Evolutionary conservation across 208 protist species (phyloP).

Genomic region (Leishmania turanica): DNA sequence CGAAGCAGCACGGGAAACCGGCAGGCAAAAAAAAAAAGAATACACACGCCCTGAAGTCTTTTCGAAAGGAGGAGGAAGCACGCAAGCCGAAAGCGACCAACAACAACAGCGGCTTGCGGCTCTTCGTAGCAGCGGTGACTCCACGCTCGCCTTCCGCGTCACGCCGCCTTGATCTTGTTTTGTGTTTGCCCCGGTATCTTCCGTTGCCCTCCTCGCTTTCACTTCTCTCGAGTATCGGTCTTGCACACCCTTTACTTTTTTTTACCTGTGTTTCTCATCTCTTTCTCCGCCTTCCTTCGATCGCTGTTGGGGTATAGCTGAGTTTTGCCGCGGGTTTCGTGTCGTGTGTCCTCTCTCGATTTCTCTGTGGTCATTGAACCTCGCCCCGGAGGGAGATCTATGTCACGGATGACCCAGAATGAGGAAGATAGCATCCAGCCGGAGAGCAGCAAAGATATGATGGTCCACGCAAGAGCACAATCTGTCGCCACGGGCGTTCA

Average conservation of each 20-base stretch:
- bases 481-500: background rate
- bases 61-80: no score
- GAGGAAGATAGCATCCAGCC: background rate
- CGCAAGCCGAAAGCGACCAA: background rate
- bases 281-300: background rate
- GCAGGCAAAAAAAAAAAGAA: background rate
- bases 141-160: background rate
- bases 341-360: background rate
- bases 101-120: background rate
- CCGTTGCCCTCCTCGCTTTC: background rate
- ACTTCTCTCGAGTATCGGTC: background rate
- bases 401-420: background rate
- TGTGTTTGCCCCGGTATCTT: background rate
- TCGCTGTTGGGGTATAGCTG: background rate
- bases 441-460: background rate
- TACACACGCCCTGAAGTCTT: background rate
- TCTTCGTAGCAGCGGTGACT: background rate
- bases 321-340: background rate
- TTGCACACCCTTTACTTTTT: background rate
- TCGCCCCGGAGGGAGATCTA: background rate
- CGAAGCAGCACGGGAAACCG: no score
- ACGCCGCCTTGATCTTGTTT: background rate
- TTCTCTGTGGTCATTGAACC: background rate
- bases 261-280: background rate
- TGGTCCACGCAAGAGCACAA: background rate